Percentiles rank a stretch among this genome's conserved stretches.
phyloP scores from a whole-genome alignment of 208 protist species.

The Leishmania tarentolae region DNA sequence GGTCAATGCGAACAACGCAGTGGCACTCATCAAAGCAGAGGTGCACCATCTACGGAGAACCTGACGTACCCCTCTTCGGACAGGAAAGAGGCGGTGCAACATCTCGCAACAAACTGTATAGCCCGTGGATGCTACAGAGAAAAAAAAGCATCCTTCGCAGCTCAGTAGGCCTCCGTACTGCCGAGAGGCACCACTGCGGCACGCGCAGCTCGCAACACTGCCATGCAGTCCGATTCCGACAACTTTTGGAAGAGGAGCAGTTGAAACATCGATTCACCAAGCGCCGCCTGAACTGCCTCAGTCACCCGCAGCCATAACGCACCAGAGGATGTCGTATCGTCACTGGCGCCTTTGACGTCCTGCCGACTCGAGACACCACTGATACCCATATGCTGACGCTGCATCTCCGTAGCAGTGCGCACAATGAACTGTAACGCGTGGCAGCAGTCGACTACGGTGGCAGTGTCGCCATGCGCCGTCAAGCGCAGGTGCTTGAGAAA shows the following conservation, averaged over 20 bases:
- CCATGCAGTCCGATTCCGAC: constrained; percentile 63
- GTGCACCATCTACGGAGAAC: not conserved
- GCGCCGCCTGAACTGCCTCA: constrained; percentile 53
- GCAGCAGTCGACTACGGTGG: constrained; percentile 71
- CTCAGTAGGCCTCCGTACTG: not conserved
- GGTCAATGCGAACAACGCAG: not conserved
- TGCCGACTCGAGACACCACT: not conserved
- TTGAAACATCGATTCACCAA: constrained; percentile 64
- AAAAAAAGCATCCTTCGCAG: not conserved
- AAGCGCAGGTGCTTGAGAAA: constrained; percentile 82
- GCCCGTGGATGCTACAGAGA: not conserved
- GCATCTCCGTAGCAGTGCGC: constrained; percentile 41
- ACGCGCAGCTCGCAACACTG: constrained; percentile 57
- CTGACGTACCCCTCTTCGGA: not conserved
- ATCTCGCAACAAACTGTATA: not conserved
- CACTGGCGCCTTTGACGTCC: not conserved
- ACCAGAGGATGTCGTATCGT: not conserved
- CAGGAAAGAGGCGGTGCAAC: not conserved
- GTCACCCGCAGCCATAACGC: constrained; percentile 48
- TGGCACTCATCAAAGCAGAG: not conserved
- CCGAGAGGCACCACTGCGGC: constrained; percentile 19
- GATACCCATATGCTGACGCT: constrained; percentile 26
- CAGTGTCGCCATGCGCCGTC: constrained; percentile 50
- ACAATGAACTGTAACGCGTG: constrained; percentile 69
- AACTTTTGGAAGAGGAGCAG: constrained; percentile 72